Evolutionary conservation across 805 yeast genomes (phyloP).

Genomic region (Schizosaccharomyces japonicus): DNA sequence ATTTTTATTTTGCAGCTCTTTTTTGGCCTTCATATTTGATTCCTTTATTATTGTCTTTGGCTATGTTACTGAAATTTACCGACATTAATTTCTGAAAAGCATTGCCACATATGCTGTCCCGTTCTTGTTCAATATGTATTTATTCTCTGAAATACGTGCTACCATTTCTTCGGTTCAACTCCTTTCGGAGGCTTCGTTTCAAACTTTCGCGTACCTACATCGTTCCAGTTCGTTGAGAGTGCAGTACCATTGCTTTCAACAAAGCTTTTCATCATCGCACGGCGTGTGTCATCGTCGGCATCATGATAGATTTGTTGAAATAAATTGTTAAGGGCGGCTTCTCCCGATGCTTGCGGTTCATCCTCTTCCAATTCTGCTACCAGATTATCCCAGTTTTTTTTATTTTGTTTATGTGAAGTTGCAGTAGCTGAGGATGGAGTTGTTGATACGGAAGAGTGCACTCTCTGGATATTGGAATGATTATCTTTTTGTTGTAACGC

Average conservation of each 20-base stretch:
- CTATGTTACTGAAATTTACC: no score
- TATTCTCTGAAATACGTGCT: no score
- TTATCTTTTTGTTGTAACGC: conserved; percentile 20
- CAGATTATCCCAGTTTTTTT: conserved; percentile 28
- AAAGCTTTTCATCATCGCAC: conserved; percentile 94
- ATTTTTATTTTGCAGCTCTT: no score
- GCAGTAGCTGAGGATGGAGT: conserved; percentile 47
- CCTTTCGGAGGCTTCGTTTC: conserved; percentile 58
- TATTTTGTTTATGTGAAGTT: conserved; percentile 31
- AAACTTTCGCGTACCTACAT: conserved; percentile 42
- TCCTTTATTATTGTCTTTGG: no score
- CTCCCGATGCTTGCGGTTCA: conserved; percentile 24
- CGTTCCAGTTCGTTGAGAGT: conserved; percentile 79
- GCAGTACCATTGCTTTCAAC: conserved; percentile 88
- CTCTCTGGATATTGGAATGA: conserved; percentile 5
- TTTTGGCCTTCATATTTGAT: no score
- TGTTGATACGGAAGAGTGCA: conserved; percentile 11
- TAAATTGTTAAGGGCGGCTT: conserved; percentile 29
- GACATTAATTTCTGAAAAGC: no score
- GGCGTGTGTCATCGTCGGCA: conserved; percentile 65
- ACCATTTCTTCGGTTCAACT: conserved; percentile 29
- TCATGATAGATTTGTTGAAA: conserved; percentile 49
- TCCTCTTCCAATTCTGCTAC: conserved; percentile 15
- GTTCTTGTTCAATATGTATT: no score
- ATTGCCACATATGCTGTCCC: no score